Evolutionary conservation across 208 protist genomes (phyloP), one percentile per base, ranked within the genome.

Genomic region (Trypanosoma scelopori): DNA sequence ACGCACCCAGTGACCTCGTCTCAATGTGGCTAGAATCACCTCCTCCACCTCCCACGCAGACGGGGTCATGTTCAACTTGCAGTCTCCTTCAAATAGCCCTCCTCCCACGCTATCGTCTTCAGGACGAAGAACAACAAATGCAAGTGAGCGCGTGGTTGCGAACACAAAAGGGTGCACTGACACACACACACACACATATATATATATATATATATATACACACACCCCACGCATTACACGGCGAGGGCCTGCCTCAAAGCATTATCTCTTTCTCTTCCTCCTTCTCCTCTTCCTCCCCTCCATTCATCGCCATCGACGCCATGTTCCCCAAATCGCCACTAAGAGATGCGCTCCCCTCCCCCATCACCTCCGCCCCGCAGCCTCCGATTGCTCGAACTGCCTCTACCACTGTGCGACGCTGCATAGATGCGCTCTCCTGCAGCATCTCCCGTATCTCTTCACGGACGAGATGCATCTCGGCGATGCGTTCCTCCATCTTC

Each of bases 31-130:
- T 25, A 71, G 45, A 28, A 93, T 67, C 0, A 91, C 82, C 22
- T 79, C 65, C 46, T 93, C 82, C 39, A 93, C 76, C 41, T 93
- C 87, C 13, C 65, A 65, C 16, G 84, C 75, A n/a, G 84, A 84
- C 25, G 87, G 87, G 32, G 48, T 45, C 32, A 67, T 74, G 6
- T 60, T 48, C 6, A 0, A 23, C 22, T 1, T 18, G 11, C 1
- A 43, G 42, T 22, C n/a, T 57, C 48, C 63, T 50, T n/a, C 50
- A 47, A 37, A 37, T 37, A n/a, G 45, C 45, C 13, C 20, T 48
- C 45, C 45, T 12, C 45, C 3, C 45, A 15, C 32, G 32, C 3
- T 9, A 37, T 9, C 32, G 32, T 9, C 32, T 9, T 37, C 32
- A 37, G 9, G 32, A 37, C 5, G 5, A 37, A 37, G 32, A 37